Evolutionary conservation across 345 rosid genomes (phyloP).

Genomic region (Aquilaria sinensis): DNA sequence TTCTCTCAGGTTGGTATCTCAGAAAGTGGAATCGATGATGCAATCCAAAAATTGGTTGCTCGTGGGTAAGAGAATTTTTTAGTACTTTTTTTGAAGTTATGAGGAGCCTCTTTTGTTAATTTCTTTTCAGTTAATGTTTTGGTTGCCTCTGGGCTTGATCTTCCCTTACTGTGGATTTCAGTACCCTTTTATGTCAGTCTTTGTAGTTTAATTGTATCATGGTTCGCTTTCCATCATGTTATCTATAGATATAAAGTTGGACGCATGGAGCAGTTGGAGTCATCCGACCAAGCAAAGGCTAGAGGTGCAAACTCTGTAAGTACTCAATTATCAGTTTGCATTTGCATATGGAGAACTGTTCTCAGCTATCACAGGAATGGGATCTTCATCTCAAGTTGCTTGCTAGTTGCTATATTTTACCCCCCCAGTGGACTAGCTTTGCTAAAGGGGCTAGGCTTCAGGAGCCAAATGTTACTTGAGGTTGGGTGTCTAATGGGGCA

Average conservation of each 20-base stretch:
- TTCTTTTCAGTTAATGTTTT: background rate
- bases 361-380: too few relatives aligned
- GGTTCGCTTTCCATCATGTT: constrained; percentile 15
- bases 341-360: background rate
- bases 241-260: constrained; percentile 83
- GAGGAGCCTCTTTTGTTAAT: background rate
- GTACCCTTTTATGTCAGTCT: constrained; percentile 8
- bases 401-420: too few relatives aligned
- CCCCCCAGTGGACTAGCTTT: too few relatives aligned
- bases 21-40: constrained; percentile 86
- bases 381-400: too few relatives aligned
- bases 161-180: constrained; percentile 5
- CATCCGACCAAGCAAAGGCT: constrained; percentile 80
- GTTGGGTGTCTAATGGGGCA: too few relatives aligned
- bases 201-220: constrained; percentile 1
- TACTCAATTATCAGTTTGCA: constrained; percentile 3
- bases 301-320: constrained; percentile 79
- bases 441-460: too few relatives aligned
- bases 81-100: background rate
- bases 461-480: too few relatives aligned
- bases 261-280: constrained; percentile 88
- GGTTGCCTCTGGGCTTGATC: background rate
- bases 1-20: constrained; percentile 72
- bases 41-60: constrained; percentile 83
- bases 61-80: constrained; percentile 58